Percentiles rank a stretch among this genome's conserved stretches.
Evolutionary conservation across 805 yeast species (phyloP).

Genomic region (Saccharomyces paradoxus): DNA sequence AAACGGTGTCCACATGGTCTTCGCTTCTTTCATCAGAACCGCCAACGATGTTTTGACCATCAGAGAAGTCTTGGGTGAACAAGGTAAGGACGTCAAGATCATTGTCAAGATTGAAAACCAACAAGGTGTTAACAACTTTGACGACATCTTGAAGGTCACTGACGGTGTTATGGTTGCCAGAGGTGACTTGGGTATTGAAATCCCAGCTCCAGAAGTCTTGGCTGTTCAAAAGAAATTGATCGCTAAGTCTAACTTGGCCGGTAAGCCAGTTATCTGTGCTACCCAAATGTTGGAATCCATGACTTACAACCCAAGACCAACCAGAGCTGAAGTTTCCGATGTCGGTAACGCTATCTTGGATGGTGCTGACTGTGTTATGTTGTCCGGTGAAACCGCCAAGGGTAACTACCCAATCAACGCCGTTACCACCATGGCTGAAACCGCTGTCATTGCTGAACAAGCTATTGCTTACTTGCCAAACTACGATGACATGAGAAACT

Average conservation of each 20-base stretch:
- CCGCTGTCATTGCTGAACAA: constrained; percentile 91
- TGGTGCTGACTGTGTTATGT: constrained; percentile 99
- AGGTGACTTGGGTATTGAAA: constrained; percentile 99
- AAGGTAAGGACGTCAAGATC: constrained; percentile 92
- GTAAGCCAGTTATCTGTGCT: constrained; percentile 99
- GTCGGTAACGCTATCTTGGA: constrained; percentile 98
- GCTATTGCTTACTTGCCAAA: constrained; percentile 81
- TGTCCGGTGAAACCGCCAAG: constrained; percentile 99
- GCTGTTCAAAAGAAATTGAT: constrained; percentile 97
- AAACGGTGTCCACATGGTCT: constrained; percentile 96
- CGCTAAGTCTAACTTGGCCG: constrained; percentile 98
- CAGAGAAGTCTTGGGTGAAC: constrained; percentile 93
- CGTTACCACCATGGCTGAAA: constrained; percentile 97
- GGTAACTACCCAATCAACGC: constrained; percentile 98
- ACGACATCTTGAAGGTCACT: constrained; percentile 85
- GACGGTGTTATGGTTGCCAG: constrained; percentile 99
- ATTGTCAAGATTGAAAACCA: constrained; percentile 97
- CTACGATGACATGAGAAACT: constrained; percentile 80
- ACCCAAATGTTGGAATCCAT: constrained; percentile 99
- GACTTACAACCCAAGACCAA: constrained; percentile 99
- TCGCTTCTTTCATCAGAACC: constrained; percentile 96
- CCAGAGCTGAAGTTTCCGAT: constrained; percentile 98
- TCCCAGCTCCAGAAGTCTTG: constrained; percentile 97
- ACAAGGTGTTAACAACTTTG: constrained; percentile 99
- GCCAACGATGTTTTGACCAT: constrained; percentile 84